Evolutionary conservation across 2,329 filamentous ascomycete species (phyloP).

Genomic region (Bisporella sp.): DNA sequence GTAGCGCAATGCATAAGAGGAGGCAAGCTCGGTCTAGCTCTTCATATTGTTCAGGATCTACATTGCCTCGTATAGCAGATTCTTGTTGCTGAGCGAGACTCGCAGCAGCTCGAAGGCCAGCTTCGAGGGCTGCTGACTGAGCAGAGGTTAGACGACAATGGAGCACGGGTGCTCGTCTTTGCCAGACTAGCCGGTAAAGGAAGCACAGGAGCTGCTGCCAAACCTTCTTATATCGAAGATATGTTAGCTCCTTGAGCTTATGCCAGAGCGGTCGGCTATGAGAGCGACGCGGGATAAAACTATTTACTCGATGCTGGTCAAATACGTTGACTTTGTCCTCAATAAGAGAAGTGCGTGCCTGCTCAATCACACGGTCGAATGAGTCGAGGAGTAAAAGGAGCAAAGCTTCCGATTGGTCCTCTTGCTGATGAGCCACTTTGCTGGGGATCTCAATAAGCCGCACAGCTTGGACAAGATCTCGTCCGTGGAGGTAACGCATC

Average conservation of each 20-base stretch:
- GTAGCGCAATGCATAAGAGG: constrained; percentile 3
- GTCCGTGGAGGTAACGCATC: constrained; percentile 1
- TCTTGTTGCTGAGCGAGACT: neutral
- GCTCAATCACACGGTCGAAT: constrained; percentile 7
- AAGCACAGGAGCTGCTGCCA: constrained; percentile 11
- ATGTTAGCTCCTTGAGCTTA: constrained; percentile 6
- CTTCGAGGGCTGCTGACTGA: constrained; percentile 1
- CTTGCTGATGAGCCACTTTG: neutral
- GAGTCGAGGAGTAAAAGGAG: constrained; percentile 4
- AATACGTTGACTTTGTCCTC: constrained; percentile 8
- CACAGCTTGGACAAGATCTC: constrained; percentile 1
- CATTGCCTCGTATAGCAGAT: neutral
- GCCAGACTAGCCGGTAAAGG: constrained; percentile 4
- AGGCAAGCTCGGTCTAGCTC: constrained; percentile 4
- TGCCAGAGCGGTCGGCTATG: neutral
- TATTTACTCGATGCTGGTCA: constrained; percentile 8
- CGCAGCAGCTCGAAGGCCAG: neutral
- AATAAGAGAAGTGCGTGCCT: constrained; percentile 2
- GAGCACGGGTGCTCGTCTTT: neutral
- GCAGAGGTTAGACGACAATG: constrained; percentile 1
- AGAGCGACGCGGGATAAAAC: constrained; percentile 2
- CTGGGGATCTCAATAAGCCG: neutral
- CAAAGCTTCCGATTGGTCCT: neutral
- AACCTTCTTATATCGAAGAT: constrained; percentile 6
- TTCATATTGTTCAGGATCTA: neutral